These are phyloP conservation scores for Cercospora nicotianae DNA, from an alignment of 2,329 filamentous ascomycete species.

Conservation along the genomic window DNA sequence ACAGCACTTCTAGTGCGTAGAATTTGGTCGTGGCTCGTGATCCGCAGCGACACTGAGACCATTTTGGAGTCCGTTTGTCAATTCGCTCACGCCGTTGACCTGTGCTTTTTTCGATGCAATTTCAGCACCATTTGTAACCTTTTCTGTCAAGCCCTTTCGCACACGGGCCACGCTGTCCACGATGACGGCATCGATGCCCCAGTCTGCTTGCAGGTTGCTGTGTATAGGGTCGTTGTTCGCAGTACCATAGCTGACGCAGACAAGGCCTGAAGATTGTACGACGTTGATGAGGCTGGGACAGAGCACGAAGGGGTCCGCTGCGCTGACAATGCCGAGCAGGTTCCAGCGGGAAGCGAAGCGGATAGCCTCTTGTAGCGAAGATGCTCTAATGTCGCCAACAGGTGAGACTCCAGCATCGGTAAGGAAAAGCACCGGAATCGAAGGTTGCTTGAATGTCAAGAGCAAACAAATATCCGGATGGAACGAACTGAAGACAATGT, in stretches of 20 bases:
- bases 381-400: slow-evolving; percentile 86
- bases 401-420: slow-evolving; percentile 80
- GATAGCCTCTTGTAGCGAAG: slow-evolving; percentile 90
- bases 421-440: slow-evolving; percentile 91
- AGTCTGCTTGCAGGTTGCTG: slow-evolving; percentile 87
- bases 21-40: slow-evolving; percentile 5
- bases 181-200: slow-evolving; percentile 97
- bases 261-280: slow-evolving; percentile 89
- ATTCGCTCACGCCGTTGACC: slow-evolving; percentile 6
- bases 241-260: slow-evolving; percentile 92
- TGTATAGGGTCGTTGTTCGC: slow-evolving; percentile 84
- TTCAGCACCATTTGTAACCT: slow-evolving; percentile 13
- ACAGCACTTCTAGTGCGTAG: slow-evolving; percentile 1
- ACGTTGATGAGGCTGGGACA: slow-evolving; percentile 86
- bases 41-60: background rate
- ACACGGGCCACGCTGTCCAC: slow-evolving; percentile 94
- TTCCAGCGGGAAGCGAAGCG: slow-evolving; percentile 96
- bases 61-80: slow-evolving; percentile 10
- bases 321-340: slow-evolving; percentile 82
- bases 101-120: slow-evolving; percentile 2
- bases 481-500: slow-evolving; percentile 96
- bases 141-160: slow-evolving; percentile 76
- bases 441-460: slow-evolving; percentile 94
- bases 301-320: slow-evolving; percentile 84
- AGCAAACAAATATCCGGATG: slow-evolving; percentile 96